Base-by-base conservation (phyloP, 2,329 filamentous ascomycete genomes). In the Talaromyces atroroseus region DNA sequence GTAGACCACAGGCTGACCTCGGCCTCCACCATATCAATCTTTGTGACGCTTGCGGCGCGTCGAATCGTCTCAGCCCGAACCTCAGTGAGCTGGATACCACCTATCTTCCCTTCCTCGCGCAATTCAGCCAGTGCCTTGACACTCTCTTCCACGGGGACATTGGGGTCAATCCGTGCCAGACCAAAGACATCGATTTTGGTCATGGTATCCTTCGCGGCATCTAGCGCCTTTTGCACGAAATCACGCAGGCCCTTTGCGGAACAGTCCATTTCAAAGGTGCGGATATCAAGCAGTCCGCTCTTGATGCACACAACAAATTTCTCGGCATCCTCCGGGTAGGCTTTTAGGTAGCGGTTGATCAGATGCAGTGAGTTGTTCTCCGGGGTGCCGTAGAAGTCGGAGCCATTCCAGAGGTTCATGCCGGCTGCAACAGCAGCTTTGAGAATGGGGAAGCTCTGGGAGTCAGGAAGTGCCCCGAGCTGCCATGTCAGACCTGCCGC, bases 231-330 rank as follows among this genome's bases (percentile, higher is more conserved):
- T 56, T 87, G 80, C 44, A 88, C 72, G 5, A 80, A 84, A 36
- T 74, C 75, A 29, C 82, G 79, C 20, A 86, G 73, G 42, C 75
- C 76, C 44, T 78, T 78, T 4, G 79, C 77, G 2, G 77, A 80
- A 18, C 81, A 78, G 62, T 85, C 79, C 0, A 78, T 75, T 1
- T 54, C 54, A 47, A 72, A 62, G 2, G 60, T 70, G 5, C 62
- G 56, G 2, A 71, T 60, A 38, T 55, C 52, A 2, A 20, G n/a
- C 44, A 76, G 62, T 6, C 77, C 80, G 26, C 84, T 84, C 71
- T 88, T 88, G 66, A 88, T 78, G 63, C 77, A 79, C 49, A 88
- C 69, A 11, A 85, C 77, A 8, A 88, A 76, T 64, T 83, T 82
- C 48, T 78, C 73, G 6, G 84, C 82, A 59, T 87, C 81, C 59